Evolutionary conservation across 2,329 filamentous ascomycete species (phyloP).

Genomic region (Metarhizium anisopliae): DNA sequence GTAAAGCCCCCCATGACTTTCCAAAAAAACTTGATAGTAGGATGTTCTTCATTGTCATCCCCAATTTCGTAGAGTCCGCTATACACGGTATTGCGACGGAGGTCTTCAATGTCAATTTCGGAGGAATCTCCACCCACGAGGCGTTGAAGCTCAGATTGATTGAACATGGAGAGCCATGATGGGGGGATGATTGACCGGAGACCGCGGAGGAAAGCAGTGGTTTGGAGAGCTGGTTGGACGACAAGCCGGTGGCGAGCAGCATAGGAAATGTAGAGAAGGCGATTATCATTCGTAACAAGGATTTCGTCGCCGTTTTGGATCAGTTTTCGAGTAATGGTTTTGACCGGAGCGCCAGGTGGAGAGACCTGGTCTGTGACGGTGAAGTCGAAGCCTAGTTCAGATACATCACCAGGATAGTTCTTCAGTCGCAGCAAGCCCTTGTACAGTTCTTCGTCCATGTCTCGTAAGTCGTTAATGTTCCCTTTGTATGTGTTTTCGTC

Average conservation of each 20-base stretch:
- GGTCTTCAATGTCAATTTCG: conserved; percentile 78
- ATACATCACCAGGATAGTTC: conserved; percentile 72
- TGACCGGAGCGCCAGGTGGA: conserved; percentile 34
- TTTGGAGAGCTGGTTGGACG: conserved; percentile 71
- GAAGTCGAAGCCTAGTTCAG: conserved; percentile 68
- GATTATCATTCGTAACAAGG: conserved; percentile 82
- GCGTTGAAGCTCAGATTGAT: conserved; percentile 87
- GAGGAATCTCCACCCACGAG: conserved; percentile 82
- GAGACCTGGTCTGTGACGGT: conserved; percentile 68
- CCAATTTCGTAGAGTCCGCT: conserved; percentile 83
- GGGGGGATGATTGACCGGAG: conserved; percentile 83
- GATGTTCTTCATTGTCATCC: conserved; percentile 80
- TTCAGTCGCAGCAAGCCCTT: conserved; percentile 77
- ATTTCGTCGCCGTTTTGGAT: conserved; percentile 68
- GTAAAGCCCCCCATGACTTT: conserved; percentile 68
- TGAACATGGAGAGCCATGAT: conserved; percentile 96
- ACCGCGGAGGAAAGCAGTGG: conserved; percentile 77
- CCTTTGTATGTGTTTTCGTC: conserved; percentile 70
- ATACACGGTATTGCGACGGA: conserved; percentile 77
- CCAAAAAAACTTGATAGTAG: conserved; percentile 84
- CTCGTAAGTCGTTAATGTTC: conserved; percentile 89
- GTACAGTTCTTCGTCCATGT: conserved; percentile 86
- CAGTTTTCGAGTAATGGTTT: conserved; percentile 65
- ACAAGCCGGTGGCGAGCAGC: conserved; percentile 82
- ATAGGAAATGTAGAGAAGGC: conserved; percentile 87